These are phyloP conservation scores for Podospora australis DNA, from an alignment of 495 filamentous ascomycete species.

Conservation along the genomic window DNA sequence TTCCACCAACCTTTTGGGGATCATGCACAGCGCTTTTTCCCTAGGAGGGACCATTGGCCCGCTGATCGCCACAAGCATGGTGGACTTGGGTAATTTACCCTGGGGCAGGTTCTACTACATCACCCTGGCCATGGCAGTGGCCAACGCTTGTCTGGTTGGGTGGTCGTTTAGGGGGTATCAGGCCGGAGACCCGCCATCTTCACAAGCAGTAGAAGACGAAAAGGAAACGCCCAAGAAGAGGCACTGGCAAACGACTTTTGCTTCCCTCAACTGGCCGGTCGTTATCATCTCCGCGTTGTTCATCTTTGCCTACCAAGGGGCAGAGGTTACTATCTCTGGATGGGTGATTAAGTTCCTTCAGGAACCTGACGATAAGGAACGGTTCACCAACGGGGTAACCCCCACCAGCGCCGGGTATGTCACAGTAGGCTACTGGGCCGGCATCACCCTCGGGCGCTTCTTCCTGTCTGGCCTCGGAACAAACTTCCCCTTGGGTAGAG, in stretches of 20 bases:
- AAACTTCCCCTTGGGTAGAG: constrained; percentile 51
- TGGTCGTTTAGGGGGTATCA: constrained; percentile 57
- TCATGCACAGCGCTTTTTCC: constrained; percentile 65
- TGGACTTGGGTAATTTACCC: constrained; percentile 33
- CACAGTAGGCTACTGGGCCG: constrained; percentile 76
- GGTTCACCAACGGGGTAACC: too few relatives aligned
- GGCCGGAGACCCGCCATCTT: constrained; percentile 19
- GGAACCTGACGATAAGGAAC: constrained; percentile 58
- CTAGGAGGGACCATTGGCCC: constrained; percentile 65
- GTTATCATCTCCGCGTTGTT: constrained; percentile 67
- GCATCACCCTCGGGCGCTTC: constrained; percentile 70
- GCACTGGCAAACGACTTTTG: constrained; percentile 23
- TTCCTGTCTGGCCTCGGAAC: constrained; percentile 56
- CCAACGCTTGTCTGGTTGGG: constrained; percentile 42
- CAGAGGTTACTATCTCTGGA: constrained; percentile 69
- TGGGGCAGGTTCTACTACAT: constrained; percentile 62
- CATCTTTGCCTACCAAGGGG: constrained; percentile 77
- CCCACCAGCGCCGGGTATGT: constrained; percentile 76
- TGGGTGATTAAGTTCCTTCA: constrained; percentile 82
- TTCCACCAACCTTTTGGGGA: constrained; percentile 56
- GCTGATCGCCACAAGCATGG: constrained; percentile 62
- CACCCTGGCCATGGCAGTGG: constrained; percentile 40
- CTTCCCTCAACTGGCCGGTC: constrained; percentile 42
- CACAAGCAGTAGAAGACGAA: background rate
- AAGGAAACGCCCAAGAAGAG: background rate